phyloP scores from a whole-genome alignment of 1,284 basidiomycete genomes.

The Trichosporon inkin region DNA sequence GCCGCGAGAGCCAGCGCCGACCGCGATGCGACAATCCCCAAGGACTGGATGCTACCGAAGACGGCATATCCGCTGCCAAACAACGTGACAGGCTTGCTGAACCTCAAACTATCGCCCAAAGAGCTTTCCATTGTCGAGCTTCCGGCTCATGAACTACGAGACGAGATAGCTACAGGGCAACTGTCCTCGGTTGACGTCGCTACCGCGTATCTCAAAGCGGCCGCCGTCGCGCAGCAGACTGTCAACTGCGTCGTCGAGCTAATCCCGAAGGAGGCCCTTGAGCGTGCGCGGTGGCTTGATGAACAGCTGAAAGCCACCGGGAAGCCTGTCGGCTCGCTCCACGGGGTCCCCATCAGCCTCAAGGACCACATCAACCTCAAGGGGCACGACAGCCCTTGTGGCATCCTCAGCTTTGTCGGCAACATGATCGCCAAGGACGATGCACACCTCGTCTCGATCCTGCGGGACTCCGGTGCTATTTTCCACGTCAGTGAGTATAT shows the following conservation, averaged over 20 bases:
- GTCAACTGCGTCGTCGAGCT: constrained; percentile 69
- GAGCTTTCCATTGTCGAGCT: constrained; percentile 31
- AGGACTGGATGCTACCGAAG: constrained; percentile 15
- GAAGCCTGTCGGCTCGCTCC: constrained; percentile 57
- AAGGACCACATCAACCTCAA: constrained; percentile 53
- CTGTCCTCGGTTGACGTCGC: constrained; percentile 32
- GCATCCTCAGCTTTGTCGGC: constrained; percentile 23
- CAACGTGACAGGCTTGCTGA: constrained; percentile 9
- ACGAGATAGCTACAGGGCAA: constrained; percentile 32
- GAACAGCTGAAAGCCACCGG: constrained; percentile 54
- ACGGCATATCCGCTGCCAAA: background rate
- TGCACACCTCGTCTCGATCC: constrained; percentile 18
- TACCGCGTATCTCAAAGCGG: constrained; percentile 32
- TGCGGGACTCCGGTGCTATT: constrained; percentile 32
- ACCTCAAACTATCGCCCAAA: constrained; percentile 16
- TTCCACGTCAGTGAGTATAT: constrained; percentile 19
- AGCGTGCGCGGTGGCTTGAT: constrained; percentile 60
- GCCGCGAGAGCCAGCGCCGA: background rate
- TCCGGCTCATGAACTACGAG: constrained; percentile 54
- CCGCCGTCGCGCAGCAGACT: constrained; percentile 33
- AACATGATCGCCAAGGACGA: constrained; percentile 20
- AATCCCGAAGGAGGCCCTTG: constrained; percentile 60
- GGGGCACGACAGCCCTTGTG: constrained; percentile 37
- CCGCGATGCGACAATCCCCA: constrained; percentile 19
- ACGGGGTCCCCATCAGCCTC: constrained; percentile 61